These are phyloP conservation scores for Hydrangea macrophylla DNA, from an alignment of 148 eudicot species.

Conservation along the genomic window DNA sequence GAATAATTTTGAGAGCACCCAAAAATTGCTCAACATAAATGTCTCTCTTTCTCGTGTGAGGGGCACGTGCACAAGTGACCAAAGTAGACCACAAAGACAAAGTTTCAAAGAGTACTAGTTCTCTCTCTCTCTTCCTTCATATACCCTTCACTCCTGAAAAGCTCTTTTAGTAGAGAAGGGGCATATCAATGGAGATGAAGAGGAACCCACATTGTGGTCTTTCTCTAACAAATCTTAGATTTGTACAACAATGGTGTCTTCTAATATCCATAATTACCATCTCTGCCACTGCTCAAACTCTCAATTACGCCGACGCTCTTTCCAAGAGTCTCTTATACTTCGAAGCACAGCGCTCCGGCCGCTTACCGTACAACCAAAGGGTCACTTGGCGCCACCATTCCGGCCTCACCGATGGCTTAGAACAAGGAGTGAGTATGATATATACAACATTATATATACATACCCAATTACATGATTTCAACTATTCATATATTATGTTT, in stretches of 20 bases:
- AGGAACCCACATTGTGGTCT: neutral
- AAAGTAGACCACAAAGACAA: neutral
- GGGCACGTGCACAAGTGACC: neutral
- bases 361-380: constrained; percentile 66
- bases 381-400: constrained; percentile 71
- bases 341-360: constrained; percentile 78
- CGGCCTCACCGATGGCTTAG: constrained; percentile 71
- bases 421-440: constrained; percentile 50
- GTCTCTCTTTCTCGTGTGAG: too few relatives aligned
- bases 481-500: neutral
- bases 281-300: constrained; percentile 10
- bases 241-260: neutral
- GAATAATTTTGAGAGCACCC: too few relatives aligned
- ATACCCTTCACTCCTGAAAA: constrained; percentile 11
- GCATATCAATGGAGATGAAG: constrained; percentile 12
- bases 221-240: neutral
- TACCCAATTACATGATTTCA: neutral
- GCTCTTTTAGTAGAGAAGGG: constrained; percentile 24
- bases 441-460: too few relatives aligned
- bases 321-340: constrained; percentile 62
- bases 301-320: constrained; percentile 51
- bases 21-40: too few relatives aligned
- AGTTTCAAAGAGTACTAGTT: neutral
- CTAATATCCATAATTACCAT: neutral
- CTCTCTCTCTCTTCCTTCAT: constrained; percentile 1